These are phyloP conservation scores for Candida alai DNA, from an alignment of 805 yeast species.

Conservation along the genomic window DNA sequence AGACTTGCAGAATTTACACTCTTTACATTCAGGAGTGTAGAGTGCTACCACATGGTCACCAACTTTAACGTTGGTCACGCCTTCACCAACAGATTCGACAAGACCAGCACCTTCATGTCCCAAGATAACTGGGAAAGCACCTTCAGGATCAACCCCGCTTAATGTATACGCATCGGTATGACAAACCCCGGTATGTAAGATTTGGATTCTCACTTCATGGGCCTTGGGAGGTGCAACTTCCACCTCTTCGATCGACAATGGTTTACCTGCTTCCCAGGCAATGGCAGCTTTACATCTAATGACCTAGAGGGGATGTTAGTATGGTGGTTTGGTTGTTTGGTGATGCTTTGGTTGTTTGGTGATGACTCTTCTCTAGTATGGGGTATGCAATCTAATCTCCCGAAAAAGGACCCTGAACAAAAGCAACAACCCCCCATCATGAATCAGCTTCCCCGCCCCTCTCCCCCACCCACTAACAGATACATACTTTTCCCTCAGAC, in stretches of 20 bases:
- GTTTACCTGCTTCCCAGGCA: constrained; percentile 93
- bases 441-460: too few relatives aligned
- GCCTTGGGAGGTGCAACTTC: constrained; percentile 94
- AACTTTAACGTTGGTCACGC: constrained; percentile 80
- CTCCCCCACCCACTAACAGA: too few relatives aligned
- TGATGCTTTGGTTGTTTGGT: background rate
- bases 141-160: constrained; percentile 95
- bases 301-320: constrained; percentile 28
- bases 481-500: too few relatives aligned
- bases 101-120: constrained; percentile 99
- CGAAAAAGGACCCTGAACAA: too few relatives aligned
- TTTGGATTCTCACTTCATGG: constrained; percentile 93
- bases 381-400: background rate
- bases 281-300: constrained; percentile 94
- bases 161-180: constrained; percentile 98
- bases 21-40: constrained; percentile 94
- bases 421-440: too few relatives aligned
- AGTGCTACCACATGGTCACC: constrained; percentile 94
- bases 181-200: constrained; percentile 89
- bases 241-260: constrained; percentile 77
- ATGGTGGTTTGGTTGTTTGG: background rate
- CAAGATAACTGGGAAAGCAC: constrained; percentile 85
- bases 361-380: background rate
- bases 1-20: constrained; percentile 90
- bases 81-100: constrained; percentile 94